A percentile compares a stretch with the other conserved stretches of the same genome.
Evolutionary conservation across 2,329 filamentous ascomycete genomes (phyloP).

Genomic region (Metarhizium rileyi): DNA sequence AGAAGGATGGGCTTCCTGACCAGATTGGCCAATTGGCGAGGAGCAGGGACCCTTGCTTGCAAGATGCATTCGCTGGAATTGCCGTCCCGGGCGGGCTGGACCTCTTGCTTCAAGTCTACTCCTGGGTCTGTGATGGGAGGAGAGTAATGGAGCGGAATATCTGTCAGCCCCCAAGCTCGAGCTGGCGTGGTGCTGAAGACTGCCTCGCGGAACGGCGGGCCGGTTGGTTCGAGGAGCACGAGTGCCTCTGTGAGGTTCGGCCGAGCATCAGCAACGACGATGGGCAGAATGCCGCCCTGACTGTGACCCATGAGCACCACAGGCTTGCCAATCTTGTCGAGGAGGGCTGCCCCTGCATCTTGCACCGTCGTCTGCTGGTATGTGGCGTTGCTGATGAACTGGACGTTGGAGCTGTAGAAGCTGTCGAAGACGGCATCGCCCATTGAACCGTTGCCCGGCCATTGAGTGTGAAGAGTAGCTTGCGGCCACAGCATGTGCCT

Average conservation of each 20-base stretch:
- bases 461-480: conserved; percentile 30
- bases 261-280: conserved; percentile 31
- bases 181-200: conserved; percentile 24
- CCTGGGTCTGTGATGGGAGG: conserved; percentile 29
- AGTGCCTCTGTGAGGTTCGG: conserved; percentile 31
- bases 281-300: conserved; percentile 32
- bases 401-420: conserved; percentile 30
- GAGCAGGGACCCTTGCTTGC: conserved; percentile 19
- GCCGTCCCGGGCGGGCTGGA: conserved; percentile 13
- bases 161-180: conserved; percentile 35
- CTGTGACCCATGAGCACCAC: conserved; percentile 34
- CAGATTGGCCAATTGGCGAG: conserved; percentile 10
- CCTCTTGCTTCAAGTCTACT: conserved; percentile 22
- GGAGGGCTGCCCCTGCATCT: conserved; percentile 29
- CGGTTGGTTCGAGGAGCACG: conserved; percentile 35
- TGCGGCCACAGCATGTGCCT: conserved; percentile 28
- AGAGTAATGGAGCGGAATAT: conserved; percentile 37
- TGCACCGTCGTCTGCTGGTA: conserved; percentile 27
- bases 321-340: conserved; percentile 32
- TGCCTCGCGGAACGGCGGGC: conserved; percentile 36
- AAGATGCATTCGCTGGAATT: conserved; percentile 19
- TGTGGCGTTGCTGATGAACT: conserved; percentile 22
- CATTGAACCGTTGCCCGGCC: conserved; percentile 29
- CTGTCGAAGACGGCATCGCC: conserved; percentile 31
- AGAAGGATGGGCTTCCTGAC: conserved; percentile 11